These are phyloP conservation scores for Aspergillus texensis DNA, from an alignment of 2,329 filamentous ascomycete genomes.

Conservation along the genomic window DNA sequence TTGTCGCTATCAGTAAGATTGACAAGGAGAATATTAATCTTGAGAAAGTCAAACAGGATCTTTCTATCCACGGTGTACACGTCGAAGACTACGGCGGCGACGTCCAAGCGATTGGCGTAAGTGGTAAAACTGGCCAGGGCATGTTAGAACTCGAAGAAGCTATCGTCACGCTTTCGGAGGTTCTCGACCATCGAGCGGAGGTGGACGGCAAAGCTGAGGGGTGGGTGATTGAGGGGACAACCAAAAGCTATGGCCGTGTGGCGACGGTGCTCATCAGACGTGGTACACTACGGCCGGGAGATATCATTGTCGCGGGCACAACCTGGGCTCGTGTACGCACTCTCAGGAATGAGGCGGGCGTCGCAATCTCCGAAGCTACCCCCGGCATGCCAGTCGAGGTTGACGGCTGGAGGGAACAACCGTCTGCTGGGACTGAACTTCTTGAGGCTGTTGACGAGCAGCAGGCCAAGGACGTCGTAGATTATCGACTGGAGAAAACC, in stretches of 20 bases:
- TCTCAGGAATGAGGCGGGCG: conserved; percentile 82
- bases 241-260: conserved; percentile 80
- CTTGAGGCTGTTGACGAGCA: conserved; percentile 80
- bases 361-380: conserved; percentile 69
- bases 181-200: conserved; percentile 87
- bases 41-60: conserved; percentile 84
- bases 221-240: conserved; percentile 89
- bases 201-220: conserved; percentile 78
- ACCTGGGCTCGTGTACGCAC: conserved; percentile 86
- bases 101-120: conserved; percentile 86
- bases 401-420: conserved; percentile 90
- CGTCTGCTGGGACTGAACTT: conserved; percentile 82
- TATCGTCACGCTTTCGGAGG: conserved; percentile 80
- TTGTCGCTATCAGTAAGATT: conserved; percentile 97
- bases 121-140: conserved; percentile 88
- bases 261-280: conserved; percentile 88
- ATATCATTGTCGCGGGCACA: conserved; percentile 82
- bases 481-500: conserved; percentile 71
- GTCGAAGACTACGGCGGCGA: conserved; percentile 96
- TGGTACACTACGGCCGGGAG: conserved; percentile 79
- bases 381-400: conserved; percentile 92
- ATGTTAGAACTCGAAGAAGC: conserved; percentile 93
- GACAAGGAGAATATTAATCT: conserved; percentile 83
- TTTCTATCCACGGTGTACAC: conserved; percentile 79
- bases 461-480: conserved; percentile 75